Evolutionary conservation across 2,329 filamentous ascomycete genomes (phyloP), one percentile per base, ranked within the genome.

Genomic region (Orbilia ellipsospora): DNA sequence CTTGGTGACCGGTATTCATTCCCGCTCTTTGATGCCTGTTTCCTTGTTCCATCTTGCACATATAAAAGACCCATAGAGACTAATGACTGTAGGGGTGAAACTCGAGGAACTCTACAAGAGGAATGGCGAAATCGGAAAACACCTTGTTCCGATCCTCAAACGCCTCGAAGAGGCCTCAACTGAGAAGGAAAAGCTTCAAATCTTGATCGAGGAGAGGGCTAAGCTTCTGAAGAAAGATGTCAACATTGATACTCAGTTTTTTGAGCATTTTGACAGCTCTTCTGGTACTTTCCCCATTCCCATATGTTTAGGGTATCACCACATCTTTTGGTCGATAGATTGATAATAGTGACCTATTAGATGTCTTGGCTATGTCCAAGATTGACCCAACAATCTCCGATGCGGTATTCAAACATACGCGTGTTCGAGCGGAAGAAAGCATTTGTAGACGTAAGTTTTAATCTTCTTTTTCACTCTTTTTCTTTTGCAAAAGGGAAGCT

Each of bases 341-440:
- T 36, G 6, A 10, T 10, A 10, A 10, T 10, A 10, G 10, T 36
- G 31, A 36, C 3, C 5, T 23, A 36, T 10, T 36, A 75, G 72
- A 69, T 20, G 6, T 75, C 4, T 40, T 75, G 20, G 54, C 44
- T 15, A 65, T 65, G 59, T 45, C 72, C 2, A 13, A 69, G 36
- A 40, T 44, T 42, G 72, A 75, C 16, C 64, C 59, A 2, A 64
- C 72, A n/a, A 61, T 75, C 48, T 69, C 72, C 8, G 72, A 75
- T 4, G 64, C 64, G 7, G 36, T 69, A 5, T 75, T 75, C 60
- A 65, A 75, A 16, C 36, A 42, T 1, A 64, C 44, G 15, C n/a
- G 72, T 50, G 20, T 75, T 13, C 20, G 40, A 1, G 72, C 52
- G 0, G 72, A 75, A 40, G 31, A 65, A 16, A 16, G 2, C 13